Evolutionary conservation across 2,329 filamentous ascomycete genomes (phyloP).

Genomic region (Microsporum audouinii): DNA sequence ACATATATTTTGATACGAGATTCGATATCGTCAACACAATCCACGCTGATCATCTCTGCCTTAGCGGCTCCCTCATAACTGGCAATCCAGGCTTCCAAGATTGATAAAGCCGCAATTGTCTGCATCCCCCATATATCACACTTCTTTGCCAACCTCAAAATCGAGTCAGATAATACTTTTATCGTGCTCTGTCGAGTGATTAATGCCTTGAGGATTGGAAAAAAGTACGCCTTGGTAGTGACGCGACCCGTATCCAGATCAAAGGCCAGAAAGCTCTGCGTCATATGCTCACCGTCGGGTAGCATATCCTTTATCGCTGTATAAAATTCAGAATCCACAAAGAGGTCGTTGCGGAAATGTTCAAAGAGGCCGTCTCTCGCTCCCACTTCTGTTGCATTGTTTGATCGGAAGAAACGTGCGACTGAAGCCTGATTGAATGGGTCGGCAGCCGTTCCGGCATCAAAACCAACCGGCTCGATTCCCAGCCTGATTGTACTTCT

Average conservation of each 20-base stretch:
- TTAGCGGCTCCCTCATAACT: slow-evolving; percentile 2
- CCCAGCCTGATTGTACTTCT: neutral
- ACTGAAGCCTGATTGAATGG: neutral
- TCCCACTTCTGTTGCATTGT: neutral
- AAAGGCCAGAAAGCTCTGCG: neutral
- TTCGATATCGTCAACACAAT: neutral
- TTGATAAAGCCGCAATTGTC: neutral
- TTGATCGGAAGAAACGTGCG: neutral
- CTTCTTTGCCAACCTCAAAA: neutral
- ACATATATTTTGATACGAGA: slow-evolving; percentile 4
- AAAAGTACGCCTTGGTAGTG: neutral
- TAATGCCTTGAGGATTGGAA: neutral
- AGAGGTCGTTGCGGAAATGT: neutral
- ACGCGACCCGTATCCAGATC: neutral
- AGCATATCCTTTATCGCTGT: neutral
- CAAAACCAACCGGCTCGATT: neutral
- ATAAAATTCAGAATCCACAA: neutral
- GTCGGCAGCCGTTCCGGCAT: neutral
- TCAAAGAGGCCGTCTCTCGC: neutral
- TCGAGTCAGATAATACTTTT: neutral
- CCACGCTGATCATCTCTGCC: neutral
- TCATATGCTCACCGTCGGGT: neutral
- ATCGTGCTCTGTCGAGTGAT: neutral
- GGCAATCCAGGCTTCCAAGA: slow-evolving; percentile 5
- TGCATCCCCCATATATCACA: neutral